phyloP scores from a whole-genome alignment of 2,329 filamentous ascomycete genomes.

The Rachicladosporium sp. region DNA sequence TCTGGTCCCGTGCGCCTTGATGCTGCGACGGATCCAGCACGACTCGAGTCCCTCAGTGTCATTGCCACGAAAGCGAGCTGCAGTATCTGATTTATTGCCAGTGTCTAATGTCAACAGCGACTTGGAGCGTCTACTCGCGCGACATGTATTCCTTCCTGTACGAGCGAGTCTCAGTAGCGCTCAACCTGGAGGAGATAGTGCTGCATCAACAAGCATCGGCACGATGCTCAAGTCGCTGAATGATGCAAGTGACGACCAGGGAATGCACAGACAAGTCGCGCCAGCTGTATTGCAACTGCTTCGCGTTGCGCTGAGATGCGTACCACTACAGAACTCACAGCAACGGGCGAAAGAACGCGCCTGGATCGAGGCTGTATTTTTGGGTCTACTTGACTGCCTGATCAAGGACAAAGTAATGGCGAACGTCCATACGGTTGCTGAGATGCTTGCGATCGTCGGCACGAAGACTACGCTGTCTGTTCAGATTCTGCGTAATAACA shows the following conservation, averaged over 20 bases:
- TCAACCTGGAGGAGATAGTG: slow-evolving; percentile 1
- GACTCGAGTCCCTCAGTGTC: too few relatives aligned
- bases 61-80: too few relatives aligned
- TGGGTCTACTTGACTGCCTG: slow-evolving; percentile 24
- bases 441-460: slow-evolving; percentile 15
- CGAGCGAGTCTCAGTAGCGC: slow-evolving; percentile 24
- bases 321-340: slow-evolving; percentile 28
- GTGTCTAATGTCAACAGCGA: too few relatives aligned
- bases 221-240: neutral
- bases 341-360: slow-evolving; percentile 28
- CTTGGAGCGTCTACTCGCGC: slow-evolving; percentile 28
- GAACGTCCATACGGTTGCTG: slow-evolving; percentile 12
- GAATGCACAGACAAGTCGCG: neutral
- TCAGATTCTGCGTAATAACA: slow-evolving; percentile 8
- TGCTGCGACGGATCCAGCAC: slow-evolving; percentile 7
- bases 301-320: slow-evolving; percentile 29
- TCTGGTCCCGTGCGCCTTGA: slow-evolving; percentile 12
- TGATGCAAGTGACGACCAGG: neutral
- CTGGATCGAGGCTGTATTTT: slow-evolving; percentile 33
- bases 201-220: slow-evolving; percentile 2
- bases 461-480: slow-evolving; percentile 9
- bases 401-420: slow-evolving; percentile 7
- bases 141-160: slow-evolving; percentile 30
- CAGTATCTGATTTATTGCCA: too few relatives aligned
- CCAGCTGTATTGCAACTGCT: slow-evolving; percentile 20